Base-by-base conservation (phyloP, 2,329 filamentous ascomycete genomes). In the Pseudogymnoascus sp. region DNA sequence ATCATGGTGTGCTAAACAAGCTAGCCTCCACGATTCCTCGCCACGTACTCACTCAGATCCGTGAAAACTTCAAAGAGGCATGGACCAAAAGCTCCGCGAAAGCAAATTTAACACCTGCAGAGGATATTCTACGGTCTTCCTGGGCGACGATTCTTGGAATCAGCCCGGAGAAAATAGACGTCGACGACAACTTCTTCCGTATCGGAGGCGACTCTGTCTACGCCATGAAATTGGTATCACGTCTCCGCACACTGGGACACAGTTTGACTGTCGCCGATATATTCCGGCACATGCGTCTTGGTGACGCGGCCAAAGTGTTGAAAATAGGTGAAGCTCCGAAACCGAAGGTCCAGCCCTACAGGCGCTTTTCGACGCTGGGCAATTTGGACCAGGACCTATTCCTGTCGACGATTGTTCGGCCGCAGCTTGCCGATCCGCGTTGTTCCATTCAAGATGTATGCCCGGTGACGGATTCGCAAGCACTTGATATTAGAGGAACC, bases 211-310 rank as follows among this genome's bases (percentile, higher is more conserved):
- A 75, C 61, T 76, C 74, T 0, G 65, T 76, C 1, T 55, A 67
- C 16, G 74, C 74, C 0, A 79, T 77, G 72, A 80, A 78, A 55
- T 64, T 83, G 6, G 80, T 82, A 0, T 76, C 80, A 30, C 72
- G 59, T 25, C 61, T 67, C 52, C 66, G 69, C 19, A 42, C 41
- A 28, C 41, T 66, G 60, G 64, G 67, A 4, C 64, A 77, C 60
- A 69, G 70, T 25, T 68, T 79, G 59, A 76, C 75, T 5, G 75
- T 78, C 16, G 75, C 75, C 4, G 75, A 78, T 66, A 73, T 78
- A 39, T 79, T 78, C 70, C 71, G 72, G 42, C 74, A 77, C 38
- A 67, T 64, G 61, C 65, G 65, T 4, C 65, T 68, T 30, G 52
- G 61, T 19, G 66, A 68, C 38, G 62, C 62, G 12, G 67, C 65